phyloP scores from a whole-genome alignment of 1,284 basidiomycete genomes.

The Leccinum glutinopallens region DNA sequence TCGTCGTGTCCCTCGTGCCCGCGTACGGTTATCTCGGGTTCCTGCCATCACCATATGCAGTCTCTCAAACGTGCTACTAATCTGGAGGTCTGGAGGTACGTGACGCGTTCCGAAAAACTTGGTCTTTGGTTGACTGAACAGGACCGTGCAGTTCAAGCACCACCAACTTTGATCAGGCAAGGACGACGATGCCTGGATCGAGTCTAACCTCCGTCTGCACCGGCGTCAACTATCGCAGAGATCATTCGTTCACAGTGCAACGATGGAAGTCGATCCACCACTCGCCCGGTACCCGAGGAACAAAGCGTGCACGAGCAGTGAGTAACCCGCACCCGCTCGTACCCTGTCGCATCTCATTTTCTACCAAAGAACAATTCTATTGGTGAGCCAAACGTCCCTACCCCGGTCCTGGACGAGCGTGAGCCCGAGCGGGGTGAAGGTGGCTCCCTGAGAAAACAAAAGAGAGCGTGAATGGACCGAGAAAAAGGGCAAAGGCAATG shows the following conservation, averaged over 20 bases:
- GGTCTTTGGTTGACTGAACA: no score
- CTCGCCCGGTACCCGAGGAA: slow-evolving; percentile 81
- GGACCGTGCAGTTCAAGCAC: no score
- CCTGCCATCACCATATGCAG: slow-evolving; percentile 37
- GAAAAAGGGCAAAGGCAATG: slow-evolving; percentile 22
- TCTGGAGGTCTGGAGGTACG: no score
- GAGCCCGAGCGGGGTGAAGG: slow-evolving; percentile 55
- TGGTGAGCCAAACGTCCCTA: no score
- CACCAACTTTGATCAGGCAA: slow-evolving; percentile 17
- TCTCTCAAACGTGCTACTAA: no score
- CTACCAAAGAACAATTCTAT: no score
- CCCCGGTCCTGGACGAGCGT: slow-evolving; percentile 43
- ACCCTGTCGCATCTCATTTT: neutral
- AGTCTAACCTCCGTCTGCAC: slow-evolving; percentile 87
- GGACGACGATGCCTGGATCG: slow-evolving; percentile 61
- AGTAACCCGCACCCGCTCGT: slow-evolving; percentile 38
- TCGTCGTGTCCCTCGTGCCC: slow-evolving; percentile 74
- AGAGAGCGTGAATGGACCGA: slow-evolving; percentile 8
- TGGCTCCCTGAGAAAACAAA: slow-evolving; percentile 49
- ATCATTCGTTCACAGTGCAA: slow-evolving; percentile 73
- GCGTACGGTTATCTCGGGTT: slow-evolving; percentile 84
- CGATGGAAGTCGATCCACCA: slow-evolving; percentile 67
- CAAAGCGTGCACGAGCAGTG: slow-evolving; percentile 93
- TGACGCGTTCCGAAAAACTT: no score
- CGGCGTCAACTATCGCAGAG: slow-evolving; percentile 86